Base-by-base conservation (phyloP, 257 asterid species). In the Lycium barbarum region DNA sequence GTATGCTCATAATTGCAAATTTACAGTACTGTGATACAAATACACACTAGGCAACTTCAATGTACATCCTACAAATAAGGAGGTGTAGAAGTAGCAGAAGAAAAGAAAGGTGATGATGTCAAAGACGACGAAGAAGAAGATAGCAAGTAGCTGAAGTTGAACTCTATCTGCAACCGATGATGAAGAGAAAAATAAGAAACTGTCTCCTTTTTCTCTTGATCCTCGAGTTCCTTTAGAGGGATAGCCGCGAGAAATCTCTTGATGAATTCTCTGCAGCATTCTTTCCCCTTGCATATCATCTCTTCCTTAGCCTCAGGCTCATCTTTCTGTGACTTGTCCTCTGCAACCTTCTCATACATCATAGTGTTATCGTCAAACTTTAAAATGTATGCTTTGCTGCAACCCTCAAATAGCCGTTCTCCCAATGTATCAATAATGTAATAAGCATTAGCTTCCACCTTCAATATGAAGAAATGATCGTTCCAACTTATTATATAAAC, bases 401-500 rank as follows among this genome's bases (percentile, higher is more conserved):
- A 94, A 78, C 97, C 94, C 88, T 92, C 97, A 47, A 38, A 87
- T 4, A 93, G 91, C 88, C 98, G 87, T 87, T 90, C 97, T 1
- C 98, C 98, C 84, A 94, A 89, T 0, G 97, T 91, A 84, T 94
- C 95, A 40, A 94, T 89, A 80, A 93, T 89, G 87, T 92, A 91
- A 62, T 89, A 91, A 40, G 93, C 90, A 15, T 91, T 47, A 0
- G 61, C 78, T 84, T 94, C 97, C 15, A 82, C 90, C 79, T 93
- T 94, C 90, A 94, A 65, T 84, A 93, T 94, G 74, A 93, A 92
- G 89, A 94, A 92, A 90, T 94, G 98, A 67, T 94, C 97, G 11
- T 94, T 91, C 98, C 98, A 94, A 15, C 98, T 92, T 22, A 94
- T 91, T n/a, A 91, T 89, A 89, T 94, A 94, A 12, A 93, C 72